A percentile compares a stretch with the other conserved stretches of the same genome.
These are phyloP conservation scores for Thraustochytrium sp. DNA, from an alignment of 352 stramenopile species.

Conservation along the genomic window DNA sequence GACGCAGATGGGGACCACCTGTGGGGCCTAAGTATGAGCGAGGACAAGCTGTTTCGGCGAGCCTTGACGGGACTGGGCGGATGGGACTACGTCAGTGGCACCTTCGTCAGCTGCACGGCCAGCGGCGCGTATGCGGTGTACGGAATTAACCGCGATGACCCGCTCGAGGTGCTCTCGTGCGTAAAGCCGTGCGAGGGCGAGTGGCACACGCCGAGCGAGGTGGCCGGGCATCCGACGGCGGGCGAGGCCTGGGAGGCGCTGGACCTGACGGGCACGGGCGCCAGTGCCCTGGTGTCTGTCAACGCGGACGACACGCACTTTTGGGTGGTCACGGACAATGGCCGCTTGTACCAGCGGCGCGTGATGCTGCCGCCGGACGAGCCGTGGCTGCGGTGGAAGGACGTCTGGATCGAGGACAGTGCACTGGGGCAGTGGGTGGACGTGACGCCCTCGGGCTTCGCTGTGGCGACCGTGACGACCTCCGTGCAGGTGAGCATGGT, in stretches of 20 bases:
- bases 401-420: background rate
- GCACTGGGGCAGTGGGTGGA: background rate
- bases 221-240: background rate
- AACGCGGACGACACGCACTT: constrained; percentile 3
- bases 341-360: background rate
- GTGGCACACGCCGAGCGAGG: background rate
- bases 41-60: constrained; percentile 5
- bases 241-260: background rate
- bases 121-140: background rate
- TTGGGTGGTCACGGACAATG: background rate
- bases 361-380: background rate
- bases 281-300: background rate
- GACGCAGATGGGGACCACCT: constrained; percentile 3
- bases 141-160: background rate
- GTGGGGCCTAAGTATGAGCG: background rate
- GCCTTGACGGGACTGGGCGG: background rate
- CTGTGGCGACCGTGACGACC: background rate
- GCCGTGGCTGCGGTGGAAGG: background rate
- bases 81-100: constrained; percentile 10
- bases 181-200: constrained; percentile 18
- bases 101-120: background rate
- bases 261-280: background rate
- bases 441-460: background rate
- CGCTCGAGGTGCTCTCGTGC: background rate
- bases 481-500: background rate